Conservation (phyloP, 768 basidiomycete species). For the Cubamyces sp. region DNA sequence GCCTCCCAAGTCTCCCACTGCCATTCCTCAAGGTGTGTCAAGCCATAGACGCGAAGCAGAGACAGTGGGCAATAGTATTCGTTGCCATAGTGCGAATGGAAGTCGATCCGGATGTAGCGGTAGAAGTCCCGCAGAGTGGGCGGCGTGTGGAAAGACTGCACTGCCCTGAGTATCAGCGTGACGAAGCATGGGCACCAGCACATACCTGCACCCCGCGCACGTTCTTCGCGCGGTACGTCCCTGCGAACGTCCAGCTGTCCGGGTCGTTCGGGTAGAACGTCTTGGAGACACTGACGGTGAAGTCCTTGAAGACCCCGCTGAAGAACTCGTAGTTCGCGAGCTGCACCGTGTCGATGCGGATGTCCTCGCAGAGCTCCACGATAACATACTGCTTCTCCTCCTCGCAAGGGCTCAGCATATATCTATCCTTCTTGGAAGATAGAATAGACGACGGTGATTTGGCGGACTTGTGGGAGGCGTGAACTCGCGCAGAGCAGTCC, state of each 20-base stretch:
- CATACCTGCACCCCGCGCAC: conserved; percentile 87
- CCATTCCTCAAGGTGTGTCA: conserved; percentile 96
- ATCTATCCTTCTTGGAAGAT: conserved; percentile 86
- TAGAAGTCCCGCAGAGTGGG: conserved; percentile 82
- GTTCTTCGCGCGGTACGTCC: conserved; percentile 88
- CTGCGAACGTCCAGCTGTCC: conserved; percentile 61
- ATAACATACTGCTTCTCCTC: conserved; percentile 76
- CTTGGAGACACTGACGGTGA: conserved; percentile 75
- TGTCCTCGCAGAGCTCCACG: conserved; percentile 97
- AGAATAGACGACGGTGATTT: conserved; percentile 86
- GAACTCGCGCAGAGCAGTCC: conserved; percentile 94
- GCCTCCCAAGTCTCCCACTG: conserved; percentile 88
- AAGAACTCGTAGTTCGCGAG: conserved; percentile 98
- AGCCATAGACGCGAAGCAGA: conserved; percentile 89
- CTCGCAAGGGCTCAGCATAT: conserved; percentile 94
- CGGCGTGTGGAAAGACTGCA: conserved; percentile 77
- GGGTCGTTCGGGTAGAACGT: conserved; percentile 41
- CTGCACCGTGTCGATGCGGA: conserved; percentile 94
- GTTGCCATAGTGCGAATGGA: conserved; percentile 88
- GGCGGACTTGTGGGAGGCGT: conserved; percentile 77
- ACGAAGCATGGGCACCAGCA: conserved; percentile 9
- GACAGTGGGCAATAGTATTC: conserved; percentile 98
- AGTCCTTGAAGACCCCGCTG: conserved; percentile 93
- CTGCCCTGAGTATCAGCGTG: background rate
- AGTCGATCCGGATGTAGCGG: conserved; percentile 92